Evolutionary conservation across 2,329 filamentous ascomycete species (phyloP).

Genomic region (Fusarium secorum): DNA sequence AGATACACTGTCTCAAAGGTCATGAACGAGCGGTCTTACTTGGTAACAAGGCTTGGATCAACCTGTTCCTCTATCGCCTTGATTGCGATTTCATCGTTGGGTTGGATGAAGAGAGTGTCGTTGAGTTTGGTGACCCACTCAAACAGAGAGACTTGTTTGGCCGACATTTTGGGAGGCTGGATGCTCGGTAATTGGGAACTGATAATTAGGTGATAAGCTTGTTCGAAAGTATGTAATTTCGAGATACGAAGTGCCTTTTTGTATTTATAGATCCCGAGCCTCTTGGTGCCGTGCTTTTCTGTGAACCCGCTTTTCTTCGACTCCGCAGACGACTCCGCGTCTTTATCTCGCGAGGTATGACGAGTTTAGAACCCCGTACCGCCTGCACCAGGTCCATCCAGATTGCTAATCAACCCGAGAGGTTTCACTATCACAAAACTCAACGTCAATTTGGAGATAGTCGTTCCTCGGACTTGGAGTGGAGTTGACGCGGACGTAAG

Average conservation of each 20-base stretch:
- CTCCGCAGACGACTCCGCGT: not conserved
- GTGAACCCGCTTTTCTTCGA: too few species aligned
- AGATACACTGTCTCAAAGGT: fast-evolving
- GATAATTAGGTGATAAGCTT: too few species aligned
- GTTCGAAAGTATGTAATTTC: fast-evolving
- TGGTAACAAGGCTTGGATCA: not conserved
- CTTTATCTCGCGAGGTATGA: too few species aligned
- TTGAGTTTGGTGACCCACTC: not conserved
- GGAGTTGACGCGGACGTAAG: not conserved
- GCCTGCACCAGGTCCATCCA: not conserved
- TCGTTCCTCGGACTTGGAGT: fast-evolving
- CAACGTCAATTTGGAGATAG: not conserved
- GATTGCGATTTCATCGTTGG: not conserved
- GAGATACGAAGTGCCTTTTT: not conserved
- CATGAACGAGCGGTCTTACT: not conserved
- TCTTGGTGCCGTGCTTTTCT: not conserved
- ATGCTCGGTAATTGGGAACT: fast-evolving
- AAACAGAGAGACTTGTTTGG: fast-evolving
- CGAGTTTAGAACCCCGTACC: fast-evolving
- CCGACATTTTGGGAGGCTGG: fast-evolving
- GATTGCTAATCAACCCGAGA: too few species aligned
- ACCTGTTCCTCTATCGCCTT: not conserved
- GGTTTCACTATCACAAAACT: too few species aligned
- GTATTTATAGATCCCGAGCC: not conserved
- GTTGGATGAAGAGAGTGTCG: not conserved